These are phyloP conservation scores for Sphaerulina musiva DNA, from an alignment of 2,329 filamentous ascomycete genomes.

Conservation along the genomic window DNA sequence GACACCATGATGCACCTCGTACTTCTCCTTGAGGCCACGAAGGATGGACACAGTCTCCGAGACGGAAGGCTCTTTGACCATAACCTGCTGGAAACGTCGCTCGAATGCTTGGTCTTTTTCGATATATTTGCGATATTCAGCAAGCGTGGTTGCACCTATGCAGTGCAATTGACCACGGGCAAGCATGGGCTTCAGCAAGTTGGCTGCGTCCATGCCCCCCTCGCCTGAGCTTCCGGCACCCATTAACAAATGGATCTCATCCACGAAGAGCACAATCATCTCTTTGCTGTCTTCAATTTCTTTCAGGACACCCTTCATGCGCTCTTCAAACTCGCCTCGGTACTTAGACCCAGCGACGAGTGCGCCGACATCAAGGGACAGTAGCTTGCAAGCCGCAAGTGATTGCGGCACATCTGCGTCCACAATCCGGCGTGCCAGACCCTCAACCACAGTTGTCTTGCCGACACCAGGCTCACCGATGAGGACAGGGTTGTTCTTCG, in stretches of 20 bases:
- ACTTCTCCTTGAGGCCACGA: slow-evolving; percentile 95
- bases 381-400: slow-evolving; percentile 82
- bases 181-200: slow-evolving; percentile 95
- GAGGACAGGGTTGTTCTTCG: slow-evolving; percentile 97
- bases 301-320: slow-evolving; percentile 98
- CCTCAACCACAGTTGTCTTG: slow-evolving; percentile 97
- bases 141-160: slow-evolving; percentile 91
- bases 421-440: slow-evolving; percentile 88
- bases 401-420: slow-evolving; percentile 96
- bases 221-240: slow-evolving; percentile 90
- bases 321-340: slow-evolving; percentile 95
- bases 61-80: slow-evolving; percentile 89
- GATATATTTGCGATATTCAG: slow-evolving; percentile 97
- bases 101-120: slow-evolving; percentile 98
- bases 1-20: slow-evolving; percentile 96
- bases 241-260: slow-evolving; percentile 98
- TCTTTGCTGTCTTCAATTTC: slow-evolving; percentile 93
- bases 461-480: slow-evolving; percentile 98
- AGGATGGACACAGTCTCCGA: slow-evolving; percentile 92
- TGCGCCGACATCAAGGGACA: slow-evolving; percentile 91
- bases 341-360: slow-evolving; percentile 97
- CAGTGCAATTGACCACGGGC: slow-evolving; percentile 95
- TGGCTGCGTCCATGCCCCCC: slow-evolving; percentile 97
- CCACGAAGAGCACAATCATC: slow-evolving; percentile 95
- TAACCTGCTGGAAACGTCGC: slow-evolving; percentile 94